These are phyloP conservation scores for Fusarium burgessii DNA, from an alignment of 2,329 filamentous ascomycete species.

Conservation along the genomic window DNA sequence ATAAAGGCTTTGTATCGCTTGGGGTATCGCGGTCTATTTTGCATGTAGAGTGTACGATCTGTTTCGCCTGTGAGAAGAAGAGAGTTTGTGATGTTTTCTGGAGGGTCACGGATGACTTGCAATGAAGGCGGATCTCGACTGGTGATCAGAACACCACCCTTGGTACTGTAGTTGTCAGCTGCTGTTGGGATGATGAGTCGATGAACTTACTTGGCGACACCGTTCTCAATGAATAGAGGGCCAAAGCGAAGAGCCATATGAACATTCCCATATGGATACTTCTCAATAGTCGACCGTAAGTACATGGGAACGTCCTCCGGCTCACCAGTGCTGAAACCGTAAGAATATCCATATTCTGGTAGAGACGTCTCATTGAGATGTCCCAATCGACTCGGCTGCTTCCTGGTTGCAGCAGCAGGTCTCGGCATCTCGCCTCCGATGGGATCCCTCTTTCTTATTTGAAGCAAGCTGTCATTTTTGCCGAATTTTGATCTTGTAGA, in stretches of 20 bases:
- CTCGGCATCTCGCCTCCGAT: constrained; percentile 1
- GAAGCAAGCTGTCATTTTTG: constrained; percentile 16
- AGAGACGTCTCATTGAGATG: constrained; percentile 21
- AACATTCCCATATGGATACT: constrained; percentile 51
- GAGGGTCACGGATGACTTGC: constrained; percentile 32
- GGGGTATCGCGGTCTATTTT: constrained; percentile 31
- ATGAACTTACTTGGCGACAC: constrained; percentile 50
- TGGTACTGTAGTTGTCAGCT: constrained; percentile 25
- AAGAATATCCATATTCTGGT: constrained; percentile 38
- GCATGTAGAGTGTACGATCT: constrained; percentile 32
- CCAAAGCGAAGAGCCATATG: constrained; percentile 55
- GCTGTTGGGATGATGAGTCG: rapidly evolving
- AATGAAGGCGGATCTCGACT: constrained; percentile 42
- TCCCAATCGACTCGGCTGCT: constrained; percentile 1
- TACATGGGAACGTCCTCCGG: constrained; percentile 47
- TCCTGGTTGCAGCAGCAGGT: not conserved
- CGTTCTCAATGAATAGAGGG: constrained; percentile 55
- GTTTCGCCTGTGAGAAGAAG: constrained; percentile 38
- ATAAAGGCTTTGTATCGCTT: constrained; percentile 54
- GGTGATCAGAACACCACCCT: constrained; percentile 44
- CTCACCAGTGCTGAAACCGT: constrained; percentile 23
- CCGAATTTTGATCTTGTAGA: constrained; percentile 20
- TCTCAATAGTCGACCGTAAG: constrained; percentile 42
- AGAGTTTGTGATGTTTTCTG: constrained; percentile 24
- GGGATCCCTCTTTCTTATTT: constrained; percentile 2